phyloP scores from a whole-genome alignment of 192 early-diverging fungal genomes.

The Coemansia sp. region DNA sequence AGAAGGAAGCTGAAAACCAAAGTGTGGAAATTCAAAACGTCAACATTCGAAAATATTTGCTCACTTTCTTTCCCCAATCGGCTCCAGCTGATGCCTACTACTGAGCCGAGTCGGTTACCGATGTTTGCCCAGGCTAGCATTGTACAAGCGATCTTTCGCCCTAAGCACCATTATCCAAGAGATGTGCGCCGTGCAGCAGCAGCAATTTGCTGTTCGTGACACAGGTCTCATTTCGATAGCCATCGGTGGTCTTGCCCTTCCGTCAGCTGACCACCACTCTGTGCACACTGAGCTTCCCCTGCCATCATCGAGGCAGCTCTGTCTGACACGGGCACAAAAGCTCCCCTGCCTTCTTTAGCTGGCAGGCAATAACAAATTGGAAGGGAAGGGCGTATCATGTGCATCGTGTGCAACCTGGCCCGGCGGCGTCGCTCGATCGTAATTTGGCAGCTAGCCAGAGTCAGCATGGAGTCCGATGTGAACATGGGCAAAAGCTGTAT shows the following conservation, averaged over 20 bases:
- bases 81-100: neutral
- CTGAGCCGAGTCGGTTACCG: constrained; percentile 1
- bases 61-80: neutral
- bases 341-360: neutral
- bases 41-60: neutral
- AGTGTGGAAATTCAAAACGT: neutral
- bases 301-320: neutral
- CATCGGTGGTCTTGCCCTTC: neutral
- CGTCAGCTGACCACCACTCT: neutral
- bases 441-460: neutral
- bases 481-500: neutral
- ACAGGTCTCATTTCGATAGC: neutral
- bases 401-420: neutral
- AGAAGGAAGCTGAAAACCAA: neutral
- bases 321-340: neutral
- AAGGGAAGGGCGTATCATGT: neutral
- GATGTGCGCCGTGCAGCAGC: neutral
- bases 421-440: neutral
- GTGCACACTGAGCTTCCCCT: neutral
- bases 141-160: neutral
- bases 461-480: neutral
- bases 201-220: neutral
- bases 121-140: neutral
- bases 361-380: neutral
- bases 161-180: neutral